These are phyloP conservation scores for Zhuliangozyma blackwelliae DNA, from an alignment of 1,139 yeast species.

Conservation along the genomic window DNA sequence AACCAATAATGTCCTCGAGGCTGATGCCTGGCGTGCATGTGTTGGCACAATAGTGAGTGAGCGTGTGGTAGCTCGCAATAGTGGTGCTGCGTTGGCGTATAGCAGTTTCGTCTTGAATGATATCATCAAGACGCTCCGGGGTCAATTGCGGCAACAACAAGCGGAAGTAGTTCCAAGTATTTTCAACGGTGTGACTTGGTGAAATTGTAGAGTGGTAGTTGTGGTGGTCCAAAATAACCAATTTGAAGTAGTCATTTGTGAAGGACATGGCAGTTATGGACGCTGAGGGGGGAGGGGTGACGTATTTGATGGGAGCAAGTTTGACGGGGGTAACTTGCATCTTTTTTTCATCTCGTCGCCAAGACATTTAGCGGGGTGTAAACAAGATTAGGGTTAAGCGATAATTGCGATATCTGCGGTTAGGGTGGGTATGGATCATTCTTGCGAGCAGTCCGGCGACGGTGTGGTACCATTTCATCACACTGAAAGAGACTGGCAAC, in stretches of 20 bases:
- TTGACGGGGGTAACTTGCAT: too few species aligned
- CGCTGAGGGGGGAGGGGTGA: too few species aligned
- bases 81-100: conserved; percentile 3
- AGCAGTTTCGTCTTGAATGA: conserved; percentile 2
- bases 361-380: too few species aligned
- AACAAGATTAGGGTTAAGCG: too few species aligned
- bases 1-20: conserved; percentile 4
- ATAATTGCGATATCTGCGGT: too few species aligned
- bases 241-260: conserved; percentile 8
- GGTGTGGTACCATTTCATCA: too few species aligned
- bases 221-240: conserved; percentile 9
- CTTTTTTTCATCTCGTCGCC: too few species aligned
- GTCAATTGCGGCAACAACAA: conserved; percentile 6
- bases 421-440: too few species aligned
- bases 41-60: conserved; percentile 7
- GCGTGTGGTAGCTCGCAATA: conserved; percentile 1
- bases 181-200: conserved; percentile 3
- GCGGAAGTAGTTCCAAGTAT: conserved; percentile 7
- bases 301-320: too few species aligned
- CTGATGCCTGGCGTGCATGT: conserved; percentile 1
- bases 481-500: too few species aligned
- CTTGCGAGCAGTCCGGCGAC: too few species aligned
- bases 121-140: conserved; percentile 1
- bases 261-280: background rate
- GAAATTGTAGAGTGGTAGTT: conserved; percentile 7